Evolutionary conservation across 2,329 filamentous ascomycete genomes (phyloP).

Genomic region (Trichophyton mentagrophytes): DNA sequence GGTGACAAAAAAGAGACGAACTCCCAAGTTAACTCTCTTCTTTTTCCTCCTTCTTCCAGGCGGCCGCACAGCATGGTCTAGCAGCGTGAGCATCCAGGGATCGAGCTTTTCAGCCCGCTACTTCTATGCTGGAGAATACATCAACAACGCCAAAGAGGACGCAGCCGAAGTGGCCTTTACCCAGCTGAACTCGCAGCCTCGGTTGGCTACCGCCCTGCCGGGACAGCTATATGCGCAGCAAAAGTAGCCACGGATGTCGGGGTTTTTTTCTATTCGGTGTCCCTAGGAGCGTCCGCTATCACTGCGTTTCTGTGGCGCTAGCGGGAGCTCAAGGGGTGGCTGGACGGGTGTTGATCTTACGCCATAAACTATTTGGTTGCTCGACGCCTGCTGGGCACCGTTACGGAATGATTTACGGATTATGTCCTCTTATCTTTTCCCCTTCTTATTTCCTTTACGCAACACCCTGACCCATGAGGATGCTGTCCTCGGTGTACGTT

Average conservation of each 20-base stretch:
- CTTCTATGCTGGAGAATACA: conserved; percentile 83
- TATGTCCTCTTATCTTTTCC: background rate
- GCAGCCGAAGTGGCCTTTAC: conserved; percentile 64
- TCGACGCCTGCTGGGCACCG: background rate
- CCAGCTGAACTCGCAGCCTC: conserved; percentile 20
- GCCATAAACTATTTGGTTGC: background rate
- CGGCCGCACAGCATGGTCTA: conserved; percentile 83
- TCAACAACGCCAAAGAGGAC: conserved; percentile 80
- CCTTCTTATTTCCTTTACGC: background rate
- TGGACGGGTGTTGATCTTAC: background rate
- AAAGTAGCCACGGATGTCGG: background rate
- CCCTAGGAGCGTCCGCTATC: background rate
- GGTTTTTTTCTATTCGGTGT: background rate
- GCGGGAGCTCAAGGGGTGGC: background rate
- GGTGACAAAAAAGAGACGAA: conserved; percentile 12
- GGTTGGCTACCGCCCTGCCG: conserved; percentile 11
- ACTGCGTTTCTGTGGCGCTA: background rate
- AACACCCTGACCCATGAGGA: background rate
- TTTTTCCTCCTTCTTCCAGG: conserved; percentile 40
- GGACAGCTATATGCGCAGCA: conserved; percentile 9
- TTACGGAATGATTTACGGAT: background rate
- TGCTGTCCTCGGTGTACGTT: conserved; percentile 1
- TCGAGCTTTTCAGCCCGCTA: conserved; percentile 57
- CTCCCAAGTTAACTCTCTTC: conserved; percentile 4
- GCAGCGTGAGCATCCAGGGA: conserved; percentile 59